Evolutionary conservation across 2,329 filamentous ascomycete genomes (phyloP).

Genomic region (Colletotrichum chlorophyti): DNA sequence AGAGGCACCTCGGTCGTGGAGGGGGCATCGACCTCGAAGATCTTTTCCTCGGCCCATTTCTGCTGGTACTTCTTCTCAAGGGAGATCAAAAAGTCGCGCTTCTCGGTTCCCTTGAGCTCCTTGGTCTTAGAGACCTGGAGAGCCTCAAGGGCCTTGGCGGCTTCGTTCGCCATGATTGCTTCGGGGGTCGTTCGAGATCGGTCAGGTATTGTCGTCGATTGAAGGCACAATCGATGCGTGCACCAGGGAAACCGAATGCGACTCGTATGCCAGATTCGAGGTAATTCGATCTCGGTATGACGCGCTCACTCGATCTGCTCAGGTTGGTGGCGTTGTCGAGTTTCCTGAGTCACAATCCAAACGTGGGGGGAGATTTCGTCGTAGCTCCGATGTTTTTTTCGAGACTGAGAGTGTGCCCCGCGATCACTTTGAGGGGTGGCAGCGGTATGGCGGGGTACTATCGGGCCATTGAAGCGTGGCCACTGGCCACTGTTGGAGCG

Average conservation of each 20-base stretch:
- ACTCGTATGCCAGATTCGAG: neutral
- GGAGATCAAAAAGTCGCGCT: conserved; percentile 81
- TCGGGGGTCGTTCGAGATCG: neutral
- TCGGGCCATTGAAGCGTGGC: conserved; percentile 21
- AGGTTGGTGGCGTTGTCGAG: conserved; percentile 3
- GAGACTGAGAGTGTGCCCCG: conserved; percentile 31
- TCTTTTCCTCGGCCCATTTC: conserved; percentile 76
- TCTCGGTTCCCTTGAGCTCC: conserved; percentile 76
- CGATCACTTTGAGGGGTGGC: conserved; percentile 19
- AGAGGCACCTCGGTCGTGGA: conserved; percentile 78
- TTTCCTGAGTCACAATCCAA: conserved; percentile 27
- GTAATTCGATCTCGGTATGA: conserved; percentile 2
- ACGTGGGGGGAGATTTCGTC: conserved; percentile 22
- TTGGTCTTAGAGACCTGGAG: conserved; percentile 64
- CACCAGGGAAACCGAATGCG: neutral
- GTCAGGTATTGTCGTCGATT: conserved; percentile 11
- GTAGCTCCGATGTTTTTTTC: conserved; percentile 29
- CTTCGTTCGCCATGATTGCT: conserved; percentile 52
- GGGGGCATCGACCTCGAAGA: conserved; percentile 90
- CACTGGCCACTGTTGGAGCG: conserved; percentile 9
- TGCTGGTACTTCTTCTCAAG: conserved; percentile 93
- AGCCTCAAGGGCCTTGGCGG: conserved; percentile 57
- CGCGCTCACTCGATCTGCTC: conserved; percentile 8
- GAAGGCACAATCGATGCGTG: conserved; percentile 16
- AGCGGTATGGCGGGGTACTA: conserved; percentile 28